These are phyloP conservation scores for Echites panduratus DNA, from an alignment of 257 asterid genomes.

Conservation along the genomic window DNA sequence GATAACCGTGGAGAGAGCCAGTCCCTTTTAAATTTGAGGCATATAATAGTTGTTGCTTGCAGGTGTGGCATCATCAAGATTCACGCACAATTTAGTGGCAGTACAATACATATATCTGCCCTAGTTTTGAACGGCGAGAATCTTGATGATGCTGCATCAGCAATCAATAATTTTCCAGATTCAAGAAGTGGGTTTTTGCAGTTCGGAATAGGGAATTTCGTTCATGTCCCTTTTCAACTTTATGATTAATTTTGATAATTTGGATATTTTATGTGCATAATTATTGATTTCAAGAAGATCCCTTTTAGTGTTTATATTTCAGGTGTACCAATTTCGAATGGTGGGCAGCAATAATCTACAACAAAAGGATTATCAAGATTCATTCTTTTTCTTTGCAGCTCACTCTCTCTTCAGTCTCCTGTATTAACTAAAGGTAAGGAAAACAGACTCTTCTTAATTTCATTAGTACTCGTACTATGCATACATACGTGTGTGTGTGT, in stretches of 20 bases:
- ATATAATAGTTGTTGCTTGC: slow-evolving; percentile 22
- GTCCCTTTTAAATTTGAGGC: too few relatives aligned
- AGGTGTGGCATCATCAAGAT: slow-evolving; percentile 34
- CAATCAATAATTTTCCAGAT: slow-evolving; percentile 16
- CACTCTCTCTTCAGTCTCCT: neutral
- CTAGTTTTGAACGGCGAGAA: slow-evolving; percentile 23
- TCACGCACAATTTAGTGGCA: slow-evolving; percentile 19
- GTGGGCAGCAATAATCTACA: neutral
- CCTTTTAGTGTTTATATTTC: too few relatives aligned
- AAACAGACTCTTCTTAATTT: neutral
- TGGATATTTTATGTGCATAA: slow-evolving; percentile 9
- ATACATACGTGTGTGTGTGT: too few relatives aligned
- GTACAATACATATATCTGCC: neutral
- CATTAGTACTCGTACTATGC: neutral
- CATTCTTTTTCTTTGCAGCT: slow-evolving; percentile 1
- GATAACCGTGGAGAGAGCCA: too few relatives aligned
- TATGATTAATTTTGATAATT: neutral
- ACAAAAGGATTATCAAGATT: neutral
- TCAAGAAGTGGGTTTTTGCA: neutral
- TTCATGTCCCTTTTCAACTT: neutral
- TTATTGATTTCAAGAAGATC: neutral
- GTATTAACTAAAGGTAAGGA: slow-evolving; percentile 7
- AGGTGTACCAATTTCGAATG: neutral
- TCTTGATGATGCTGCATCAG: slow-evolving; percentile 50
- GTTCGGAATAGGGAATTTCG: neutral